Base-by-base conservation (phyloP, 352 stramenopile species). In the Globisporangium spiculum region DNA sequence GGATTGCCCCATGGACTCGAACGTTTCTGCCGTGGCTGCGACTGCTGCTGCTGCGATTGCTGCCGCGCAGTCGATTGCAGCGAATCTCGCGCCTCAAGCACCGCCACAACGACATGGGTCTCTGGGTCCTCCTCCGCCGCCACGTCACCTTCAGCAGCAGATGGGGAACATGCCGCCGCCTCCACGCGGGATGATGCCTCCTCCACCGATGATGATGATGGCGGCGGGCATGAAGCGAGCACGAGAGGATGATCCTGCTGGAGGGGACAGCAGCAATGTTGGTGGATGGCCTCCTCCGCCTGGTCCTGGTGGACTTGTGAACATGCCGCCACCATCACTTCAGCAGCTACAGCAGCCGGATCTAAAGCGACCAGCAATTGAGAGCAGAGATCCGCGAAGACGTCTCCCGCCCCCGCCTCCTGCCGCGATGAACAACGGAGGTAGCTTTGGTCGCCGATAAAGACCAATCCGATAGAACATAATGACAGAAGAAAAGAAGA, bases 1-100 rank as follows among this genome's bases (percentile, higher is more conserved):
- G 62, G 88, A 96, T 63, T 96, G 88, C 46, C 88, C 88, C 1
- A 84, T 93, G 77, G 88, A 95, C 65, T 68, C 76, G 18, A 86
- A 84, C 58, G 76, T 83, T 36, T 79, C 74, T 6, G 79, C 86
- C 10, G 80, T 71, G 2, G 70, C 73, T 34, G 79, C 82, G 36
- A 79, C 77, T 66, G 76, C 79, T 68, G 71, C 78, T 66, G 76
- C 79, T 68, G 71, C 78, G 71, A 62, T 74, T 65, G 67, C 76
- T 36, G 64, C 70, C 27, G 71, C 72, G 22, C 61, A 75, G 48
- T 18, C 69, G 54, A 67, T 63, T 60, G 30, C 74, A 24, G 30
- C 56, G 44, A 59, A 46, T 26, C 48, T 59, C 20, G 44, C 30
- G n/a, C 58, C 41, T 53, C 38, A 34, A 20, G 50, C 59, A n/a